Conservation (phyloP, 1,284 basidiomycete species). For the Ganoderma lucidum region DNA sequence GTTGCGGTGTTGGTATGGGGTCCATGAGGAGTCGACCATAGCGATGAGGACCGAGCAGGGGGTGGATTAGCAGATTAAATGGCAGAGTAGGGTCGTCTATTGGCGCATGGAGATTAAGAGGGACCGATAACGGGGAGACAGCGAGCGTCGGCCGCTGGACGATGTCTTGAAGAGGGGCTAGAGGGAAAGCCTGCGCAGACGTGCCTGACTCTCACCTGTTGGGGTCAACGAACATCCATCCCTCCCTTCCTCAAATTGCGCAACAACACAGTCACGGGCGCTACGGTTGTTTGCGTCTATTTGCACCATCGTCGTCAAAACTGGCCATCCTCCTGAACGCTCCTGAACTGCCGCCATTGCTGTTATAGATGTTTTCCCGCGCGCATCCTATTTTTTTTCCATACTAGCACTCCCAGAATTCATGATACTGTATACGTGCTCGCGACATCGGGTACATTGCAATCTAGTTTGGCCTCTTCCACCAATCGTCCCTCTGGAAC, state of each 20-base stretch:
- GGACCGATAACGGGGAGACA: conserved; percentile 21
- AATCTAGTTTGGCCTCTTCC: not conserved
- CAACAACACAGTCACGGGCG: not conserved
- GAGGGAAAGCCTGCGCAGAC: conserved; percentile 9
- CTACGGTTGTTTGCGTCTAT: conserved; percentile 21
- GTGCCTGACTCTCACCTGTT: conserved; percentile 10
- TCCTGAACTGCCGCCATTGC: not conserved
- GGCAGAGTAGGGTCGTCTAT: conserved; percentile 25
- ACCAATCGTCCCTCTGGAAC: not conserved
- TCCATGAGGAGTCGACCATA: conserved; percentile 31
- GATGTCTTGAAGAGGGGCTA: conserved; percentile 16
- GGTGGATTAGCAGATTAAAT: conserved; percentile 23
- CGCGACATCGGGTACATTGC: not conserved
- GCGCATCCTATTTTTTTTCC: too few relatives aligned
- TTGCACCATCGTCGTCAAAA: conserved; percentile 15
- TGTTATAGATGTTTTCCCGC: not conserved
- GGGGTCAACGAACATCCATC: not conserved
- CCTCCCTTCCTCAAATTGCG: not conserved
- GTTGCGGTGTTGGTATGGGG: conserved; percentile 26
- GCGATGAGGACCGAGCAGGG: conserved; percentile 13
- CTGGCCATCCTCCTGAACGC: not conserved
- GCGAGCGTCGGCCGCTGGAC: conserved; percentile 29
- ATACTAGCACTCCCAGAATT: not conserved
- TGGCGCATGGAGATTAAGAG: conserved; percentile 32
- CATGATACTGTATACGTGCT: not conserved